Conservation (phyloP, 176 grass and related monocot genomes). For the Elymus sibiricus region DNA sequence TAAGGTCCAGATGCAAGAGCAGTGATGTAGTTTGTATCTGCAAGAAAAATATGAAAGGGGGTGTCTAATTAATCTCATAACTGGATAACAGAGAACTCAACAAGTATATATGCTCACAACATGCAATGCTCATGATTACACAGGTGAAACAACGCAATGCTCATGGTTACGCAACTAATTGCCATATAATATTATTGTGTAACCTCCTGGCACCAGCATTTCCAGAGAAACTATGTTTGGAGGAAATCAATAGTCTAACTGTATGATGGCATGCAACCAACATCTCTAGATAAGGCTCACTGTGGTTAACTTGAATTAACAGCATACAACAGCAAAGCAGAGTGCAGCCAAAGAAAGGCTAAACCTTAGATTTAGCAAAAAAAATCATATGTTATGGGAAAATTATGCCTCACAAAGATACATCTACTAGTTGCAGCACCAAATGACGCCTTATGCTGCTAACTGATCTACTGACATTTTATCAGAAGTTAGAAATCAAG, state of each 20-base stretch:
- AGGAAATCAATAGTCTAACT: conserved; percentile 2
- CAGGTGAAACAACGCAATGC: not conserved
- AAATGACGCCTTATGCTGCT: not conserved
- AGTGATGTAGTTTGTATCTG: conserved; percentile 70
- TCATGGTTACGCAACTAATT: too few species aligned
- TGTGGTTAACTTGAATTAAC: not conserved
- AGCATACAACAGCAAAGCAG: not conserved
- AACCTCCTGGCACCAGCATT: conserved; percentile 11
- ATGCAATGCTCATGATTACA: conserved; percentile 1
- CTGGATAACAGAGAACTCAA: not conserved
- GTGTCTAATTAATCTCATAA: conserved; percentile 14
- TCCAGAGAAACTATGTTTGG: not conserved
- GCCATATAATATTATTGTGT: not conserved
- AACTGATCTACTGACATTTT: conserved; percentile 1
- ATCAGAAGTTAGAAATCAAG: not conserved
- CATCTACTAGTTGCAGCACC: conserved; percentile 15
- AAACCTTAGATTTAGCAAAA: conserved; percentile 7
- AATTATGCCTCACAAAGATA: not conserved
- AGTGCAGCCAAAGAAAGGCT: not conserved
- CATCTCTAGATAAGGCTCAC: conserved; percentile 11
- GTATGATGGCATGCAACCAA: not conserved
- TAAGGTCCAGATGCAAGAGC: conserved; percentile 83
- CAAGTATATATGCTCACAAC: not conserved
- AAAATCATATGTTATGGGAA: not conserved
- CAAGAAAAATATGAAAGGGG: conserved; percentile 14